Conservation (phyloP, 805 yeast species). For the Yamadazyma sp. region DNA sequence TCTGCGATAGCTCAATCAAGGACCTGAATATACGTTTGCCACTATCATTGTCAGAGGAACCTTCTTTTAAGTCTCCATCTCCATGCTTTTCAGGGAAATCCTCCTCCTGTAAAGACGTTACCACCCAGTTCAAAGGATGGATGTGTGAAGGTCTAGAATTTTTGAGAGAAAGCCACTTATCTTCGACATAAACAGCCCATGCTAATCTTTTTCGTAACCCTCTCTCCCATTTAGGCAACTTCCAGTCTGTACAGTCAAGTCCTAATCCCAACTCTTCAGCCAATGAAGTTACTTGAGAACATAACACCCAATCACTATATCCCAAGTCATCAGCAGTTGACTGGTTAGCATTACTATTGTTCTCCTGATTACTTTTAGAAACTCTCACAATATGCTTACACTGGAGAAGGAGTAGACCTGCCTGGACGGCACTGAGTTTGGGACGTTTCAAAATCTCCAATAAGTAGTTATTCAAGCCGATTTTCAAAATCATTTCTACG, state of each 20-base stretch:
- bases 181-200: constrained; percentile 94
- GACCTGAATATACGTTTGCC: constrained; percentile 71
- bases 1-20: constrained; percentile 63
- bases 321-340: constrained; percentile 32
- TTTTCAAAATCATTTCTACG: constrained; percentile 45
- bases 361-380: constrained; percentile 12
- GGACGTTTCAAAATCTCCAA: constrained; percentile 81
- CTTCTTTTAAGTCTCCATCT: constrained; percentile 51
- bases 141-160: constrained; percentile 86
- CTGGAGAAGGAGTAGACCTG: constrained; percentile 77
- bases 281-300: constrained; percentile 82
- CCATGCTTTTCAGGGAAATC: constrained; percentile 77
- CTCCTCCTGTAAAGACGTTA: constrained; percentile 61
- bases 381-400: constrained; percentile 45
- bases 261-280: constrained; percentile 92
- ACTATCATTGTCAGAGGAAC: constrained; percentile 66
- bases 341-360: background rate
- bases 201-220: constrained; percentile 85
- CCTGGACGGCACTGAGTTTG: constrained; percentile 87
- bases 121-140: constrained; percentile 76
- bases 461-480: constrained; percentile 67
- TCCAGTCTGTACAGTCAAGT: constrained; percentile 88
- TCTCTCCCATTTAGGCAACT: constrained; percentile 92
- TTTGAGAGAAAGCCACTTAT: constrained; percentile 82
- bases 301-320: constrained; percentile 77